phyloP scores from a whole-genome alignment of 331 rosid species.

The Saraca asoca region DNA sequence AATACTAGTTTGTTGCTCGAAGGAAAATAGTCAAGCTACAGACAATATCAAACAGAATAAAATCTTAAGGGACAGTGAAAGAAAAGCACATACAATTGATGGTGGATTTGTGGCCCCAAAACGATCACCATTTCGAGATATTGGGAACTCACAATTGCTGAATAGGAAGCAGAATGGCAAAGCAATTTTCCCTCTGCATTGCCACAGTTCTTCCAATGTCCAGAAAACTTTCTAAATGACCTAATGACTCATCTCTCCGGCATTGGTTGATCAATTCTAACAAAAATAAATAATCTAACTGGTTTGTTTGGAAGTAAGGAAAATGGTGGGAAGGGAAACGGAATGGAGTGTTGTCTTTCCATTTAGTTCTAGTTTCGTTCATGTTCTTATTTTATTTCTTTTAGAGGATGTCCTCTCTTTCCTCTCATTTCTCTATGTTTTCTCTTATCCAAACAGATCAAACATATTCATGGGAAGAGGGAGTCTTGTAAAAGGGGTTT shows the following conservation, averaged over 20 bases:
- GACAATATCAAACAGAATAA: slow-evolving; percentile 45
- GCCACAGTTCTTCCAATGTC: slow-evolving; percentile 40
- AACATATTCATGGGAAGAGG: too few relatives aligned
- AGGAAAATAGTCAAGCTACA: slow-evolving; percentile 46
- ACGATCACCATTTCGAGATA: slow-evolving; percentile 59
- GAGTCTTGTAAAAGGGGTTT: too few relatives aligned
- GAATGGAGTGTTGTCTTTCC: too few relatives aligned
- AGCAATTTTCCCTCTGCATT: slow-evolving; percentile 48
- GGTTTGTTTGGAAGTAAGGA: neutral
- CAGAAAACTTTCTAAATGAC: slow-evolving; percentile 23
- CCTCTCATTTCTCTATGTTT: too few relatives aligned
- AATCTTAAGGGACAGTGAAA: slow-evolving; percentile 41
- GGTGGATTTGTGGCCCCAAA: slow-evolving; percentile 36
- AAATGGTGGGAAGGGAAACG: too few relatives aligned
- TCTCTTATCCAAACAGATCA: too few relatives aligned
- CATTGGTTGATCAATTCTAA: slow-evolving; percentile 22
- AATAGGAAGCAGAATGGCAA: slow-evolving; percentile 48
- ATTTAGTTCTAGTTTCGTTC: too few relatives aligned
- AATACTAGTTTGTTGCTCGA: slow-evolving; percentile 64
- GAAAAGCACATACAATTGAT: slow-evolving; percentile 29
- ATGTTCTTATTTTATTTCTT: too few relatives aligned
- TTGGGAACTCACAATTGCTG: slow-evolving; percentile 54
- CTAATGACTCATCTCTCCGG: slow-evolving; percentile 1
- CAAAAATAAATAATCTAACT: slow-evolving; percentile 26
- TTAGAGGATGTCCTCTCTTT: too few relatives aligned